phyloP scores from a whole-genome alignment of 2,329 filamentous ascomycete species.

The Scedosporium apiospermum region DNA sequence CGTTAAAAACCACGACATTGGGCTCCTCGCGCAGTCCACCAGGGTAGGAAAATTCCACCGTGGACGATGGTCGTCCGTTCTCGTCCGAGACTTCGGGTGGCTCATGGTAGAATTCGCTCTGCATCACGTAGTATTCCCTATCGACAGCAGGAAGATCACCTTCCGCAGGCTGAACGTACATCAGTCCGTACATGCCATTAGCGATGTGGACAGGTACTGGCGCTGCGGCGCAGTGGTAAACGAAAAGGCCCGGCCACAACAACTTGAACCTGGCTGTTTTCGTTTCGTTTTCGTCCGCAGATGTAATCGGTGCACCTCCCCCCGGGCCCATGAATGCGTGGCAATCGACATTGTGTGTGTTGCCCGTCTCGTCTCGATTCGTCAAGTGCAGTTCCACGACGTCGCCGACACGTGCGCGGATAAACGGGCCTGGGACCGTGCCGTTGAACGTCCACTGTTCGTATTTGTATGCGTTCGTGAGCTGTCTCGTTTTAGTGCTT shows the following conservation, averaged over 20 bases:
- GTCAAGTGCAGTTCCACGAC: slow-evolving; percentile 21
- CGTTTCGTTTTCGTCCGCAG: slow-evolving; percentile 20
- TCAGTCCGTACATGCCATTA: slow-evolving; percentile 26
- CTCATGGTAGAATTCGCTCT: slow-evolving; percentile 27
- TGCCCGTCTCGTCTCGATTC: slow-evolving; percentile 21
- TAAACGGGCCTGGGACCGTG: slow-evolving; percentile 22
- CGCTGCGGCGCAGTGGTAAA: slow-evolving; percentile 24
- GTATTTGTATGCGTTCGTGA: slow-evolving; percentile 24
- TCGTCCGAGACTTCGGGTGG: slow-evolving; percentile 20
- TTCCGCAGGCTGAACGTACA: slow-evolving; percentile 23
- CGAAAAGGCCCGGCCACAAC: slow-evolving; percentile 19
- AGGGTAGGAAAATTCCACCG: slow-evolving; percentile 24
- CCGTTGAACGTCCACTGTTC: slow-evolving; percentile 25
- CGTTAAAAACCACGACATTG: slow-evolving; percentile 21
- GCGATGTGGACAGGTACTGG: slow-evolving; percentile 26
- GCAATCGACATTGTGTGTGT: slow-evolving; percentile 25
- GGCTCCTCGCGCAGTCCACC: slow-evolving; percentile 22
- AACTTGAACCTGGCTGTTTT: slow-evolving; percentile 21
- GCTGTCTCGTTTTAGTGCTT: slow-evolving; percentile 16
- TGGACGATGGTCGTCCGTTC: slow-evolving; percentile 17
- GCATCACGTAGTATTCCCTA: slow-evolving; percentile 25
- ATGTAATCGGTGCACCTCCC: slow-evolving; percentile 22
- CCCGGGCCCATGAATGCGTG: slow-evolving; percentile 23
- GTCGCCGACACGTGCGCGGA: slow-evolving; percentile 23
- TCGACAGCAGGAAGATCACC: slow-evolving; percentile 19